Evolutionary conservation across 495 filamentous ascomycete species (phyloP), one percentile per base, ranked within the genome.

Genomic region (Tuber aestivum): DNA sequence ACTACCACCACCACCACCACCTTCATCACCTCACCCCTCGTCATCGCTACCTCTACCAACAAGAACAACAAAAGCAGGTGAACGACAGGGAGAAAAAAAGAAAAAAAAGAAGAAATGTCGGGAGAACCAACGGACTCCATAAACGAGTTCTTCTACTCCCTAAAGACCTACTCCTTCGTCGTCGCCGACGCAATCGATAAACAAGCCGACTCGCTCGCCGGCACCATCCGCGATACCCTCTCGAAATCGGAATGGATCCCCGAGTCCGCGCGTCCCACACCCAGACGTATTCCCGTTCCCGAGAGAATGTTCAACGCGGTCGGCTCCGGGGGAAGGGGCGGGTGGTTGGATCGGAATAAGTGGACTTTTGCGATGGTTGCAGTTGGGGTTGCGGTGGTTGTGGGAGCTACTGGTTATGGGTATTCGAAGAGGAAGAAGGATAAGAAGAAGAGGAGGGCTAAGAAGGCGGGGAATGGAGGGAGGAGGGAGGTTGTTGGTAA

Each of bases 121-220:
- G 56, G 56, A 35, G 56, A 65, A 6, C 56, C 48, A 72, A 77
- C 35, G 44, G 73, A 21, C 69, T 79, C 18, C 74, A 80, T 42
- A 78, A 80, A 68, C 74, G 71, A 56, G 35, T 21, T 79, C 14
- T 70, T 71, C n/a, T 73, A 73, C 72, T 70, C 76, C 2, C 61
- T 79, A 27, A 79, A 70, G 38, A 70, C 77, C 10, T 91, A 90
- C 83, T 89, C 90, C 8, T 84, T 85, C 78, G 85, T 90, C 41
- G 88, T 92, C 76, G 92, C 92, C 76, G 91, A 94, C 73, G 90
- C 90, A 61, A 89, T 97, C 83, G 92, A 97, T 82, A 87, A 87
- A 69, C 87, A 92, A 71, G 89, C 95, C 83, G 92, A 97, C 78
- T 83, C 86, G 72, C 89, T 91, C 45, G 90, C 94, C 35, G 85